phyloP scores from a whole-genome alignment of 1,139 yeast genomes.

The Arxiozyma bovina region DNA sequence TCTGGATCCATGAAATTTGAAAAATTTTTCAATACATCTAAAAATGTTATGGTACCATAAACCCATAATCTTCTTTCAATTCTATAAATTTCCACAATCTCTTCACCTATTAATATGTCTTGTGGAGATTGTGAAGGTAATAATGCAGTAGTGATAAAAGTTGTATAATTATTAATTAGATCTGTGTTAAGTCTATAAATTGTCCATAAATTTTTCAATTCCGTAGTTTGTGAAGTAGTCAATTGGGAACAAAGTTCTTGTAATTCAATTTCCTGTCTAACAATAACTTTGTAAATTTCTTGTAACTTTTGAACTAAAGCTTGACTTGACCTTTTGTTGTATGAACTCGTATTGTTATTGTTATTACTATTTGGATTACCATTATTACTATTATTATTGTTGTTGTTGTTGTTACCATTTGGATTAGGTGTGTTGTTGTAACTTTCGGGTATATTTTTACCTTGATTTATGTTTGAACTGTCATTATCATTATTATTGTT shows the following conservation, averaged over 20 bases:
- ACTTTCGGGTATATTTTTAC: not conserved
- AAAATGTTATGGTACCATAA: conserved; percentile 68
- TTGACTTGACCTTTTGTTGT: conserved; percentile 56
- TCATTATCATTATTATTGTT: conserved; percentile 10
- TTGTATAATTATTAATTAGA: conserved; percentile 59
- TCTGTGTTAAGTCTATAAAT: conserved; percentile 61
- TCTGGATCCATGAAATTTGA: conserved; percentile 41
- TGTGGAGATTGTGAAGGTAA: conserved; percentile 55
- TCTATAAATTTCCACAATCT: conserved; percentile 64
- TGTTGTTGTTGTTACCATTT: conserved; percentile 12
- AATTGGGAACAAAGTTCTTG: conserved; percentile 54
- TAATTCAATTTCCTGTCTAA: conserved; percentile 57
- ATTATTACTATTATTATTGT: conserved; percentile 8
- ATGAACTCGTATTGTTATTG: conserved; percentile 24
- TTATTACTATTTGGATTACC: conserved; percentile 14
- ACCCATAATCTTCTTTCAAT: conserved; percentile 77
- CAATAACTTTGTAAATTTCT: conserved; percentile 63
- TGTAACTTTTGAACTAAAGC: conserved; percentile 60
- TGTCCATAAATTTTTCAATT: conserved; percentile 55
- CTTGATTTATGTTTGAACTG: not conserved
- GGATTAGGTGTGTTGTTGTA: conserved; percentile 3
- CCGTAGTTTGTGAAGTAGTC: conserved; percentile 41
- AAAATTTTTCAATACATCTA: conserved; percentile 71
- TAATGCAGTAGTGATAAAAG: conserved; percentile 59
- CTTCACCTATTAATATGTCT: conserved; percentile 43